Base-by-base conservation (phyloP, 108 stramenopile species). In the Cyclotella choctawhatcheeana region DNA sequence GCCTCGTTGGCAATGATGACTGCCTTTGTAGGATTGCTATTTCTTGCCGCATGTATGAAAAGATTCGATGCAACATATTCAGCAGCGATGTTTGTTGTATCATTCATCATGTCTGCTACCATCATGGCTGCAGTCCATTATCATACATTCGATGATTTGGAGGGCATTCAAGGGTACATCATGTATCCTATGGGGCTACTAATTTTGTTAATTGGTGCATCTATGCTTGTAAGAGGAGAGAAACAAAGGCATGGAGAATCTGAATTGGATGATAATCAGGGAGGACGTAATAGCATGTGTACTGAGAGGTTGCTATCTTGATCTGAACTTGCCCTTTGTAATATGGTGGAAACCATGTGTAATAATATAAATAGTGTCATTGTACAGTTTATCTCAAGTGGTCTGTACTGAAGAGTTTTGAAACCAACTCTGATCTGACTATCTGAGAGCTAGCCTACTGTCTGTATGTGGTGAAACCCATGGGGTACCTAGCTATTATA, bases 1-100 rank as follows among this genome's bases (percentile, higher is more conserved):
- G 44, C 81, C 18, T 16, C 65, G 4, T 44, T 84, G 50, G 86
- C 93, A 2, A 78, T 79, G 44, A 33, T 64, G 10, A 85, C 86
- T 17, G 76, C 88, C 20, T 87, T 90, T 73, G 69, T 48, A 14
- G 93, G 93, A 2, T 51, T 93, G 47, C 61, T 93, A 12, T 77
- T 84, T 12, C 65, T 94, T 12, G 83, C 85, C 12, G 83, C 83
- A 1, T 90, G 89, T 61, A 94, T 94, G 93, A 89, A 90, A 62
- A 74, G 93, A 52, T 94, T 85, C 58, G 89, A 94, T 85, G 90
- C 89, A 27, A 90, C 93, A 25, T 94, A 84, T 73, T 88, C 87
- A 0, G 69, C 90, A 1, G 84, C 90, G 18, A 88, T 86, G 79
- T 94, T 91, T 81, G 93, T 94, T 27, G 89, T 88, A 5, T 85